Conservation (phyloP, 257 asterid genomes). For the Solanum ossicruentum region DNA sequence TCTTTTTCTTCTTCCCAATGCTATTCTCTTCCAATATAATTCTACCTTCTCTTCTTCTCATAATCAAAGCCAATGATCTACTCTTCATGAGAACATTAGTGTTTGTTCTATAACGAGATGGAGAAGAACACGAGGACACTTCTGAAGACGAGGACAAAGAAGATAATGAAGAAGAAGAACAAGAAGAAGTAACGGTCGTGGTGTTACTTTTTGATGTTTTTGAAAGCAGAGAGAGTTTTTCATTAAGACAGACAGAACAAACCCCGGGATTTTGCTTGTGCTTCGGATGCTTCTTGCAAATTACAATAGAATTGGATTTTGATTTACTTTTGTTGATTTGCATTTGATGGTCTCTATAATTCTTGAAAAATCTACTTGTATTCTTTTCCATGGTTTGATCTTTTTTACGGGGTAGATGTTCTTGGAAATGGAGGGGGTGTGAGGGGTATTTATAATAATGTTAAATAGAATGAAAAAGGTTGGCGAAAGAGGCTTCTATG, state of each 20-base stretch:
- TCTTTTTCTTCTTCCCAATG: constrained; percentile 20
- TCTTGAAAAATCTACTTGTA: constrained; percentile 27
- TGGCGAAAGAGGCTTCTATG: constrained; percentile 41
- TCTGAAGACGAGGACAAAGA: constrained; percentile 37
- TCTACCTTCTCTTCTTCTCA: constrained; percentile 14
- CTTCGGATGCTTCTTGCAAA: constrained; percentile 58
- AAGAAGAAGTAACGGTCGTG: background rate
- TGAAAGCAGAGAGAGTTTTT: constrained; percentile 33
- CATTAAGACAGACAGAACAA: constrained; percentile 51
- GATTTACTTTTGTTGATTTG: constrained; percentile 12
- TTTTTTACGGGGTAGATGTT: background rate
- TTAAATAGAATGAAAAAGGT: background rate
- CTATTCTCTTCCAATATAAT: constrained; percentile 3
- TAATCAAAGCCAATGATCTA: constrained; percentile 36
- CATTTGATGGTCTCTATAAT: constrained; percentile 5
- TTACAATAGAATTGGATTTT: background rate
- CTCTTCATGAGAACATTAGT: constrained; percentile 34
- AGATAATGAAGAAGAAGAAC: constrained; percentile 39
- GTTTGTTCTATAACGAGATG: constrained; percentile 1
- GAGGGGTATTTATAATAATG: background rate
- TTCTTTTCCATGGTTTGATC: background rate
- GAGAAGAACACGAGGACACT: constrained; percentile 45
- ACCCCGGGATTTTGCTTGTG: constrained; percentile 68
- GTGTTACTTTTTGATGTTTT: constrained; percentile 3
- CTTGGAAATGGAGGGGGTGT: background rate